Conservation (phyloP, 129 eudicot species). For the Kitagawia praeruptora region DNA sequence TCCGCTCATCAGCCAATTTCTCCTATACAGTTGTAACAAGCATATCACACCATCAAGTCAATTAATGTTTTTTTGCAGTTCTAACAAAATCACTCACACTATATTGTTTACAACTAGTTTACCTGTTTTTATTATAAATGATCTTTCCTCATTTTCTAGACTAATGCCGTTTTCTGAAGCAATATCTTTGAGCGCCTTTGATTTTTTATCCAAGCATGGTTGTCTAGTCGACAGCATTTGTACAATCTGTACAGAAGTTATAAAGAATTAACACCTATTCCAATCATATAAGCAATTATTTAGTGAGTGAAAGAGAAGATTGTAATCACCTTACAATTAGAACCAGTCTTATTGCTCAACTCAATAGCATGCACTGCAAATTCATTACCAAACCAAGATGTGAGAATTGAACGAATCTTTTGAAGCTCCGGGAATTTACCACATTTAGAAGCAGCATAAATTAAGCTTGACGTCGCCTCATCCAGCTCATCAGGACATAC, state of each 20-base stretch:
- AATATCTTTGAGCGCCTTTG: slow-evolving; percentile 46
- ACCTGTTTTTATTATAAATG: slow-evolving; percentile 29
- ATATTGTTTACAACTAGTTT: not conserved
- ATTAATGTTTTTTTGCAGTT: not conserved
- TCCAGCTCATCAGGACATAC: slow-evolving; percentile 72
- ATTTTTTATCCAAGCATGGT: slow-evolving; percentile 51
- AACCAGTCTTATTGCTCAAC: slow-evolving; percentile 49
- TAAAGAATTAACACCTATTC: not conserved
- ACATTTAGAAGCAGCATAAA: slow-evolving; percentile 71
- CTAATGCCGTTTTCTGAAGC: slow-evolving; percentile 53
- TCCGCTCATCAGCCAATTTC: not conserved
- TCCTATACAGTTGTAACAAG: slow-evolving; percentile 21
- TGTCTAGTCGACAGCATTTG: slow-evolving; percentile 61
- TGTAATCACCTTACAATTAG: slow-evolving; percentile 38
- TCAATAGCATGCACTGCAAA: slow-evolving; percentile 47
- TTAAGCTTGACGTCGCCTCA: slow-evolving; percentile 57
- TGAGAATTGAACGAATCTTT: slow-evolving; percentile 54
- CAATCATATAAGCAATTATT: not conserved
- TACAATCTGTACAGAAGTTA: slow-evolving; percentile 40
- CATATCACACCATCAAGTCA: not conserved
- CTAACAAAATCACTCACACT: not conserved
- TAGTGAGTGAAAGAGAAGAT: not conserved
- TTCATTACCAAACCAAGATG: slow-evolving; percentile 57
- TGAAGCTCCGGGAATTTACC: slow-evolving; percentile 93
- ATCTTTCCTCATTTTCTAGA: slow-evolving; percentile 38